Percentiles rank a stretch among this genome's conserved stretches.
phyloP scores from a whole-genome alignment of 2,329 filamentous ascomycete species.

The Byssothecium circinans region DNA sequence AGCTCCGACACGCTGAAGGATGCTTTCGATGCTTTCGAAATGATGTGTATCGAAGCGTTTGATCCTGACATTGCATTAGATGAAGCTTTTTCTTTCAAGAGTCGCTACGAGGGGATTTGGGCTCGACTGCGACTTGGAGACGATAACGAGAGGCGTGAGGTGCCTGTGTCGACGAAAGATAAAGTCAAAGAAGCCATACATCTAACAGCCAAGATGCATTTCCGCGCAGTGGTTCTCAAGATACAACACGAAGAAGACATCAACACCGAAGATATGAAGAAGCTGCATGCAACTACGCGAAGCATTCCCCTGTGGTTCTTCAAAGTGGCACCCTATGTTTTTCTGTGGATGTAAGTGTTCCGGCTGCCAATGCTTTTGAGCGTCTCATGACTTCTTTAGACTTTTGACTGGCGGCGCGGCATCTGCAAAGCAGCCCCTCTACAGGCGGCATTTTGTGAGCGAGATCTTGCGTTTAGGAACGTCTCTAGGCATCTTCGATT shows the following conservation, averaged over 20 bases:
- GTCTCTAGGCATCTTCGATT: slow-evolving; percentile 13
- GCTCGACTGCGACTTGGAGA: slow-evolving; percentile 1
- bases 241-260: slow-evolving; percentile 16
- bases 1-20: slow-evolving; percentile 14
- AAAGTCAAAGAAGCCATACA: slow-evolving; percentile 11
- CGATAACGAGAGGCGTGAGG: background rate
- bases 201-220: slow-evolving; percentile 17
- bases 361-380: background rate
- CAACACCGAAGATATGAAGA: slow-evolving; percentile 12
- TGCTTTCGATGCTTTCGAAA: slow-evolving; percentile 19
- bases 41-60: slow-evolving; percentile 18
- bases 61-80: slow-evolving; percentile 13
- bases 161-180: background rate
- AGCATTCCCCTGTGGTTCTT: slow-evolving; percentile 11
- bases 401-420: slow-evolving; percentile 12
- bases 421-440: slow-evolving; percentile 5
- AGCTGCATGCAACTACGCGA: slow-evolving; percentile 8
- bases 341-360: slow-evolving; percentile 16
- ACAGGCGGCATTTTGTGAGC: slow-evolving; percentile 13
- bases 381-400: background rate
- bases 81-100: slow-evolving; percentile 7
- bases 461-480: slow-evolving; percentile 15
- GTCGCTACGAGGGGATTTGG: slow-evolving; percentile 11
- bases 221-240: slow-evolving; percentile 13
- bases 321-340: slow-evolving; percentile 17